Evolutionary conservation across 129 eudicot genomes (phyloP).

Genomic region (Escallonia rubra): DNA sequence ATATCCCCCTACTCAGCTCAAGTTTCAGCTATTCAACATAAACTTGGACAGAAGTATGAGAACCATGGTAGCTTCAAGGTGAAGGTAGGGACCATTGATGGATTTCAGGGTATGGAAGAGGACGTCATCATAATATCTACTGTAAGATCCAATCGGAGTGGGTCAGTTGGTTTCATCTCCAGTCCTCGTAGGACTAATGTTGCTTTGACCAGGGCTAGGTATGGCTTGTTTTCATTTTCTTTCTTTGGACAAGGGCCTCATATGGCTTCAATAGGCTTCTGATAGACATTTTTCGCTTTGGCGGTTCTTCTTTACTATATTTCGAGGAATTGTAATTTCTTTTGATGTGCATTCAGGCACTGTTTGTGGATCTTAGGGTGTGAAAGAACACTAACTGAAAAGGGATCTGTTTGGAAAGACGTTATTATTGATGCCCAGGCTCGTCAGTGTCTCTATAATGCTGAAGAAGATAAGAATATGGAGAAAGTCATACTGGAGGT

Average conservation of each 20-base stretch:
- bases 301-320: neutral
- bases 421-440: slow-evolving; percentile 45
- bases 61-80: slow-evolving; percentile 37
- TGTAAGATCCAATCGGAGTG: slow-evolving; percentile 50
- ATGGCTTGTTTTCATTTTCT: neutral
- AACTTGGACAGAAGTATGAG: slow-evolving; percentile 38
- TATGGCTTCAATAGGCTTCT: no score
- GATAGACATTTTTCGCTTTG: neutral
- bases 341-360: slow-evolving; percentile 28
- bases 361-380: slow-evolving; percentile 73
- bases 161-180: slow-evolving; percentile 46
- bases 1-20: slow-evolving; percentile 82
- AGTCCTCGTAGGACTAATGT: slow-evolving; percentile 65
- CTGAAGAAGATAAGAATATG: slow-evolving; percentile 45
- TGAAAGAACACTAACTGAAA: slow-evolving; percentile 40
- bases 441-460: slow-evolving; percentile 52
- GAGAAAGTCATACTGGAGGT: slow-evolving; percentile 34
- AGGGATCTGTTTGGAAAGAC: slow-evolving; percentile 39
- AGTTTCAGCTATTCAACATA: slow-evolving; percentile 52
- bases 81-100: slow-evolving; percentile 64
- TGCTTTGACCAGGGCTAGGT: slow-evolving; percentile 80
- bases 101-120: slow-evolving; percentile 80
- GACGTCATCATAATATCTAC: slow-evolving; percentile 65
- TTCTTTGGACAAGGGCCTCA: no score
- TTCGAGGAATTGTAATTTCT: neutral